phyloP scores from a whole-genome alignment of 148 eudicot genomes.

The Rhododendron molle region DNA sequence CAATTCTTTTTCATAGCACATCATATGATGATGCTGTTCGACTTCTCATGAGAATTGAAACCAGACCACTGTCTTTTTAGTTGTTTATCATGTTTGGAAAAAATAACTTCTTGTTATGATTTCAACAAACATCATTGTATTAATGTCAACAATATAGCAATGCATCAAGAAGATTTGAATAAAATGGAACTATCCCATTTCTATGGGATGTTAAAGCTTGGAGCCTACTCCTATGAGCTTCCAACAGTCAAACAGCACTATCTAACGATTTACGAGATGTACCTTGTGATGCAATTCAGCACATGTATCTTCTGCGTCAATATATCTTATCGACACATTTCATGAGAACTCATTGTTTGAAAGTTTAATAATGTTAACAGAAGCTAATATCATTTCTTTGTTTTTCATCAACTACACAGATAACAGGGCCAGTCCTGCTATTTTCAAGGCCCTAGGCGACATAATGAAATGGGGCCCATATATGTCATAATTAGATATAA shows the following conservation, averaged over 20 bases:
- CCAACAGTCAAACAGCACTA: background rate
- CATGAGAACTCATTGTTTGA: background rate
- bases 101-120: background rate
- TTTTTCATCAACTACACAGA: background rate
- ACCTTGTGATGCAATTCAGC: background rate
- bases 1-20: background rate
- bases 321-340: background rate
- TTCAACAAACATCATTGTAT: background rate
- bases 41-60: background rate
- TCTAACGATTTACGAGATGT: background rate
- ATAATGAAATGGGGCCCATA: background rate
- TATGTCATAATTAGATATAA: background rate
- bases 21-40: background rate
- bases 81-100: background rate
- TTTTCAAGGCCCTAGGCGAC: background rate
- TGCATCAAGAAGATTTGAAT: background rate
- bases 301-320: too few species aligned
- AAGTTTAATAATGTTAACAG: background rate
- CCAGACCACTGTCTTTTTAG: background rate
- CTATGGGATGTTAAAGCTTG: background rate
- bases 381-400: background rate
- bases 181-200: constrained; percentile 6
- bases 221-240: background rate
- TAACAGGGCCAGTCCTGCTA: background rate
- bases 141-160: background rate